Base-by-base conservation (phyloP, 768 basidiomycete species). In the Phaffia tasmanica region DNA sequence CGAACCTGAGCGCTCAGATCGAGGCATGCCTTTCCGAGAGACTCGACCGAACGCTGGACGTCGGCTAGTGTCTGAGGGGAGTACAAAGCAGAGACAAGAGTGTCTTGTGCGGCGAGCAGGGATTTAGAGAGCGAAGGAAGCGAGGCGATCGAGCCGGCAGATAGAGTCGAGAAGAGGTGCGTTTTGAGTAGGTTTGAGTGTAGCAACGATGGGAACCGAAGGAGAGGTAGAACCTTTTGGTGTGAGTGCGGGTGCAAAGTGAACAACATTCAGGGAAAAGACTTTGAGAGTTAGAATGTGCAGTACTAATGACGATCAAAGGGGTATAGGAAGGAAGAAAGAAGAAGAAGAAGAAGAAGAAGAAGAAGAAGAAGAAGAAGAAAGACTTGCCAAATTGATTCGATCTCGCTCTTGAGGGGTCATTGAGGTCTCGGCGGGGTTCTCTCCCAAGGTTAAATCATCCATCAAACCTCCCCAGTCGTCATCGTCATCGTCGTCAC, bases 381-480 rank as follows among this genome's bases (percentile, higher is more conserved):
- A 42, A 19, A 27, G 35, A 67, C 65, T 32, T 14, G 57, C 66
- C 11, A 56, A 47, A 16, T 56, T 49, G 27, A 67, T 53, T 19
- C 57, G 23, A 14, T 62, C 47, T 14, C 59, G 60, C 29, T 67
- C 66, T 47, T 29, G 48, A 9, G 47, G 0, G 16, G 35, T 67
- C 46, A 42, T 47, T 54, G 57, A 62, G 14, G 6, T 21, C 8
- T 51, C 46, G 16, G 35, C 4, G 35, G 35, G 11, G 35, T 54
- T 54, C 21, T 54, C 61, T n/a, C 54, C 16, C 27, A 25, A 25
- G 19, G 19, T 8, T 21, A 57, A 14, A 32, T 57, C 56, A 6
- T 27, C 66, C 60, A 67, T 61, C 55, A 67, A 35, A 15, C 46
- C 46, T 7, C 49, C 60, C 66, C 66, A 67, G 25, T 59, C 66